phyloP scores from a whole-genome alignment of 306 rosid species.

The Prunus padus region DNA sequence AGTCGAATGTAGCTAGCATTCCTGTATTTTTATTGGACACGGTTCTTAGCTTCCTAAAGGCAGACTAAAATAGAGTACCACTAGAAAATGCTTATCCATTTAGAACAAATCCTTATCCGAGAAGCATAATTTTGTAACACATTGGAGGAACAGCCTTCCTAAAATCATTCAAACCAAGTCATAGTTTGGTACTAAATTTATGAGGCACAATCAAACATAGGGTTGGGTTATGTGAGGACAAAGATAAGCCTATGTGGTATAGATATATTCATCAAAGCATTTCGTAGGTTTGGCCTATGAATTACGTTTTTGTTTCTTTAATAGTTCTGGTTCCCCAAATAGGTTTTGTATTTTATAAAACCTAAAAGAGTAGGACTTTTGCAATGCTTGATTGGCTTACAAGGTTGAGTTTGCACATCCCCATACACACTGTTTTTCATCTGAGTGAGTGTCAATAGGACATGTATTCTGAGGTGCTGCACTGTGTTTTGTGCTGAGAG shows the following conservation, averaged over 20 bases:
- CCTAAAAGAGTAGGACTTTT: constrained; percentile 9
- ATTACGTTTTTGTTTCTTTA: background rate
- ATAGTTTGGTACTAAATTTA: constrained; percentile 24
- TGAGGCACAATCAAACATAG: constrained; percentile 31
- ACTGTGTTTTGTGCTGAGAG: too few species aligned
- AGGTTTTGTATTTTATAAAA: background rate
- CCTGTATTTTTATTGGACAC: too few species aligned
- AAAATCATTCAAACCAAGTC: constrained; percentile 29
- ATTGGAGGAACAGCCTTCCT: constrained; percentile 47
- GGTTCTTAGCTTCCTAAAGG: too few species aligned
- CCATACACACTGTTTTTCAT: constrained; percentile 22
- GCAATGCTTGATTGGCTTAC: constrained; percentile 36
- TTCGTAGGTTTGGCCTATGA: constrained; percentile 21
- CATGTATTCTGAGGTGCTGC: constrained; percentile 12
- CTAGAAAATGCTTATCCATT: constrained; percentile 11
- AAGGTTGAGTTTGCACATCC: constrained; percentile 20
- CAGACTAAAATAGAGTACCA: background rate
- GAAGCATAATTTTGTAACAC: constrained; percentile 31
- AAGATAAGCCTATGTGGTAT: constrained; percentile 8
- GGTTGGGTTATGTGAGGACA: constrained; percentile 14
- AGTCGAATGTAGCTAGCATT: too few species aligned
- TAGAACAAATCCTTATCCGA: constrained; percentile 21
- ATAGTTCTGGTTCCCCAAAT: background rate
- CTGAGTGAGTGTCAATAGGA: constrained; percentile 20
- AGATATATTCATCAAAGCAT: constrained; percentile 21